Percentiles rank a stretch among this genome's conserved stretches.
These are phyloP conservation scores for Malassezia globosa DNA, from an alignment of 1,284 basidiomycete genomes.

Conservation along the genomic window DNA sequence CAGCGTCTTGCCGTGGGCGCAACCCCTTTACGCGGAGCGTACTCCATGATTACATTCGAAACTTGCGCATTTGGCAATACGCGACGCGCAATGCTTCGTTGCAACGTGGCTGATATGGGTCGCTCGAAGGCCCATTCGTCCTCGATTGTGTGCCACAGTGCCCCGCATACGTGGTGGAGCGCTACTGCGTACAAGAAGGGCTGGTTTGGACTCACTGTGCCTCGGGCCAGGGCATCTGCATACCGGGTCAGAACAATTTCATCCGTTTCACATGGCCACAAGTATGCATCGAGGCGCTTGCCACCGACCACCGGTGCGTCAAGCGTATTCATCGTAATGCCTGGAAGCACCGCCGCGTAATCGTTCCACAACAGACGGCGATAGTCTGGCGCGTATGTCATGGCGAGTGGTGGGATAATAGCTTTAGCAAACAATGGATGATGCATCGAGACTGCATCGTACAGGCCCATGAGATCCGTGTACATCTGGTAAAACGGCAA, in stretches of 20 bases:
- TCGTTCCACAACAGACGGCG: conserved; percentile 74
- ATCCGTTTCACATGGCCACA: conserved; percentile 63
- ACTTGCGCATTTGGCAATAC: neutral
- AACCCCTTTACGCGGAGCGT: too few relatives aligned
- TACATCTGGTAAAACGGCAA: conserved; percentile 77
- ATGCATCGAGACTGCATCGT: conserved; percentile 79
- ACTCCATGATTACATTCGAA: too few relatives aligned
- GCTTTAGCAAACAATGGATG: conserved; percentile 65
- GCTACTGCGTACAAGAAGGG: conserved; percentile 61
- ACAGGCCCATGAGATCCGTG: conserved; percentile 76
- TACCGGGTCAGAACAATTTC: conserved; percentile 56
- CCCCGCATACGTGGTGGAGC: conserved; percentile 59
- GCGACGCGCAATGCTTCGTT: neutral
- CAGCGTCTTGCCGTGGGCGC: too few relatives aligned
- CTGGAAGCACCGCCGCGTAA: conserved; percentile 52
- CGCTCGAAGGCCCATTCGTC: neutral
- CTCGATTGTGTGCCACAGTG: conserved; percentile 4
- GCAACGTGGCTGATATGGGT: neutral
- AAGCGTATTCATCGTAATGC: conserved; percentile 19
- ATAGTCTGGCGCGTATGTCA: conserved; percentile 70
- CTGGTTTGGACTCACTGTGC: conserved; percentile 39
- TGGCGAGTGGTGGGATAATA: conserved; percentile 64
- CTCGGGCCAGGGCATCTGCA: conserved; percentile 46
- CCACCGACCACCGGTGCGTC: conserved; percentile 49
- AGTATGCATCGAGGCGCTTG: conserved; percentile 51